A percentile compares a stretch with the other conserved stretches of the same genome.
Evolutionary conservation across 352 stramenopile genomes (phyloP).

Genomic region (Pythium phragmitis): DNA sequence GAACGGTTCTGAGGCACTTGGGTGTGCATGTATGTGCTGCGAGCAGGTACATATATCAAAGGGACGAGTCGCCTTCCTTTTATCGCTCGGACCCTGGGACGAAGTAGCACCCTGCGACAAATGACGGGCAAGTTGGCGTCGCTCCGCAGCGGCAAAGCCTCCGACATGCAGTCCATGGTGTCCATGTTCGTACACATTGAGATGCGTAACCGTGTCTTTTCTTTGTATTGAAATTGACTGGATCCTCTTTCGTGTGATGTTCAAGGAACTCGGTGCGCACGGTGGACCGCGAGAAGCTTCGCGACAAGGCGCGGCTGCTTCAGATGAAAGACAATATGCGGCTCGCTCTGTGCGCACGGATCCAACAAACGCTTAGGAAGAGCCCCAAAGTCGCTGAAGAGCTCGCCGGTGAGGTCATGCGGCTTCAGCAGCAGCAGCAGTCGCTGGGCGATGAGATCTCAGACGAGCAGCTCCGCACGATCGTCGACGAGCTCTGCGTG

Average conservation of each 20-base stretch:
- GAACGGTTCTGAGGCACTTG: not conserved
- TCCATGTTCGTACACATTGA: slow-evolving; percentile 29
- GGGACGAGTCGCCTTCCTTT: not conserved
- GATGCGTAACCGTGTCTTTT: not conserved
- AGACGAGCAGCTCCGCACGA: slow-evolving; percentile 37
- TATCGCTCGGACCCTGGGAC: not conserved
- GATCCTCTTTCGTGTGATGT: not conserved
- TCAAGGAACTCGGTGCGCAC: slow-evolving; percentile 48
- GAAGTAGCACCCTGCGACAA: not conserved
- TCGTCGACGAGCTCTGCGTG: slow-evolving; percentile 43
- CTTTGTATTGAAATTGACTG: not conserved
- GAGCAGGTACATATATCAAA: not conserved
- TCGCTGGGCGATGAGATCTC: slow-evolving; percentile 36
- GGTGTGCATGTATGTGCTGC: not conserved
- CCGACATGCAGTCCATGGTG: slow-evolving; percentile 44
- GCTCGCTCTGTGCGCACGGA: slow-evolving; percentile 62
- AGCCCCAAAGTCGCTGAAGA: slow-evolving; percentile 59
- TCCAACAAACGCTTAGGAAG: slow-evolving; percentile 74
- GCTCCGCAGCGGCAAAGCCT: slow-evolving; percentile 28
- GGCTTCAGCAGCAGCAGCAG: slow-evolving; percentile 49
- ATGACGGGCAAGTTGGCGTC: slow-evolving; percentile 44
- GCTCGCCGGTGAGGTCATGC: slow-evolving; percentile 55
- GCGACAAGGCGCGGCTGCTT: slow-evolving; percentile 60
- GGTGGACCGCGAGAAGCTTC: slow-evolving; percentile 63
- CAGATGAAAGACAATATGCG: slow-evolving; percentile 78